Base-by-base conservation (phyloP, 2,329 filamentous ascomycete species). In the Fusarium succisae region DNA sequence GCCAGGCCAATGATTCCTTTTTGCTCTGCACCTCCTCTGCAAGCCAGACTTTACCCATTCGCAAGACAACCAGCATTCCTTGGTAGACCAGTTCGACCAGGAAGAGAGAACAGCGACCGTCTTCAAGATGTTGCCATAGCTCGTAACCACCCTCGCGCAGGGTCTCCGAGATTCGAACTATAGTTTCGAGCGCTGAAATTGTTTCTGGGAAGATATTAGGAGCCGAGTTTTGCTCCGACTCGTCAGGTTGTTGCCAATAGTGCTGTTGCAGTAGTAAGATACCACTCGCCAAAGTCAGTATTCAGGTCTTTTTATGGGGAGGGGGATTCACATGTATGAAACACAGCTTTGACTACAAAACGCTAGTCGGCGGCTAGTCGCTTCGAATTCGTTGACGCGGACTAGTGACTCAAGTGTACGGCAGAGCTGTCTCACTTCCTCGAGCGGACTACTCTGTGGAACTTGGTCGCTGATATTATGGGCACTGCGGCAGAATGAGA, bases 391-490 rank as follows among this genome's bases (percentile, higher is more conserved):
- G 35, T 60, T 60, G 5, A 51, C 35, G 4, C 57, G 57, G 13
- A 60, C 43, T 7, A 60, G 26, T 2, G 44, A 48, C 10, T 60
- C 57, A 5, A 60, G 57, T 4, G 57, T 60, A 12, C 57, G 57
- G 3, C 57, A 60, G 10, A 60, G 12, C 57, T 60, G 57, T 28
- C 20, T 24, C 8, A 37, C 35, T 6, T 60, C 57, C n/a, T 38
- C 57, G 2, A 13, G 22, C 7, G 44, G 5, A 15, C 6, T 3
- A 2, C 12, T 3, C 8, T 14, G 22, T 24, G 48, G 4, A 20
- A 3, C 17, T 5, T 9, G 3, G 7, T 13, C 11, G 17, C 3
- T 8, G 30, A 6, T 2, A 6, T 6, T 8, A 3, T 4, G 6
- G 1, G 22, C 17, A 14, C 3, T 0, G 22, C 35, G 32, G 8